Evolutionary conservation across 768 basidiomycete genomes (phyloP).

Genomic region (Rhodotorula taiwanensis): DNA sequence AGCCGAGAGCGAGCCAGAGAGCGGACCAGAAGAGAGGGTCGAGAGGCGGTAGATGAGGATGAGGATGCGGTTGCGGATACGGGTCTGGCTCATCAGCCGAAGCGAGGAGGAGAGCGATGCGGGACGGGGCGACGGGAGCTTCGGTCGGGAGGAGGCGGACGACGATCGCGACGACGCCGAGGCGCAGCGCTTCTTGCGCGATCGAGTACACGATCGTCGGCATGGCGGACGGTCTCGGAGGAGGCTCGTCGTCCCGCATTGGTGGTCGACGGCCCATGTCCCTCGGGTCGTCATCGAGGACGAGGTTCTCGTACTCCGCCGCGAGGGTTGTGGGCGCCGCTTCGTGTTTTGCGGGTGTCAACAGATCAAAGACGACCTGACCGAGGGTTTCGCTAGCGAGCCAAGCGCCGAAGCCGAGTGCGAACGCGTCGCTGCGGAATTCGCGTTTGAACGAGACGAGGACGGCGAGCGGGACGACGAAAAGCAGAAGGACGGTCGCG

Average conservation of each 20-base stretch:
- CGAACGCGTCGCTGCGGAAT: constrained; percentile 22
- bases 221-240: no score
- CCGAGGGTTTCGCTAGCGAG: constrained; percentile 31
- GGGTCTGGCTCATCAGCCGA: not conserved
- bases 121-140: not conserved
- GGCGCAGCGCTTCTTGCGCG: constrained; percentile 35
- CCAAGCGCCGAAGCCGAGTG: constrained; percentile 32
- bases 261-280: not conserved
- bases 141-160: constrained; percentile 29
- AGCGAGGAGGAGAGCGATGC: not conserved
- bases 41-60: constrained; percentile 29
- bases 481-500: constrained; percentile 32
- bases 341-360: not conserved
- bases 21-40: constrained; percentile 39
- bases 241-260: not conserved
- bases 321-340: not conserved
- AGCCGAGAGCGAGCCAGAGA: constrained; percentile 36
- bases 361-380: constrained; percentile 31
- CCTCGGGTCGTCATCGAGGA: not conserved
- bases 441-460: constrained; percentile 26
- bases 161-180: constrained; percentile 31
- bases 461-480: constrained; percentile 16
- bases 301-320: not conserved
- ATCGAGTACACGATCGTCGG: constrained; percentile 32
- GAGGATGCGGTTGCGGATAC: no score